A percentile compares a stretch with the other conserved stretches of the same genome.
phyloP scores from a whole-genome alignment of 1,284 basidiomycete genomes.

The Sphaerobolus stellatus region DNA sequence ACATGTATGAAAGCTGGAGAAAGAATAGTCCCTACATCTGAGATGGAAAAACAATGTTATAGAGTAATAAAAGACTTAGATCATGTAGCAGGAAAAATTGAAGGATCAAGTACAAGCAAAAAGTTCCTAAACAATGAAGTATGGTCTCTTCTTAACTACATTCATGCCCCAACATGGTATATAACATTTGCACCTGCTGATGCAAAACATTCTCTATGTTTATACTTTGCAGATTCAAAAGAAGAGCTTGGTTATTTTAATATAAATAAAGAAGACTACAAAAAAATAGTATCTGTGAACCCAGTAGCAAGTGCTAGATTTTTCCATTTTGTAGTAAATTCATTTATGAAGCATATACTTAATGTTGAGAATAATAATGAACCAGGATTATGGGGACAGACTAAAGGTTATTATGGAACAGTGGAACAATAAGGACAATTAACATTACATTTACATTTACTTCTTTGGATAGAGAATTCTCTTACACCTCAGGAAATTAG shows the following conservation, averaged over 20 bases:
- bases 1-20: slow-evolving; percentile 20
- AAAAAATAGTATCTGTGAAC: slow-evolving; percentile 27
- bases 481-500: slow-evolving; percentile 12
- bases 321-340: slow-evolving; percentile 30
- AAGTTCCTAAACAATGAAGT: slow-evolving; percentile 27
- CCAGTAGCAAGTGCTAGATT: slow-evolving; percentile 31
- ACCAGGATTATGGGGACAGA: slow-evolving; percentile 11
- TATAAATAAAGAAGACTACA: slow-evolving; percentile 5
- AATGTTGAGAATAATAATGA: slow-evolving; percentile 21
- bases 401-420: slow-evolving; percentile 15
- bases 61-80: slow-evolving; percentile 34
- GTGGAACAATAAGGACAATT: slow-evolving; percentile 14
- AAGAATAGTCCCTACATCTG: slow-evolving; percentile 24
- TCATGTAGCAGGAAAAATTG: slow-evolving; percentile 30
- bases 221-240: slow-evolving; percentile 28
- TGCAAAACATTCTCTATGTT: slow-evolving; percentile 27
- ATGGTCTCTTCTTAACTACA: slow-evolving; percentile 16
- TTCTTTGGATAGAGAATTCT: slow-evolving; percentile 13
- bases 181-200: slow-evolving; percentile 39
- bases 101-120: slow-evolving; percentile 32
- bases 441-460: slow-evolving; percentile 13
- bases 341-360: slow-evolving; percentile 34
- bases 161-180: slow-evolving; percentile 42
- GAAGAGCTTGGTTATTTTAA: slow-evolving; percentile 6
- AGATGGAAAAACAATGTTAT: slow-evolving; percentile 36